Evolutionary conservation across 176 grass and related monocot species (phyloP).

Genomic region (Bothriochloa decipiens): DNA sequence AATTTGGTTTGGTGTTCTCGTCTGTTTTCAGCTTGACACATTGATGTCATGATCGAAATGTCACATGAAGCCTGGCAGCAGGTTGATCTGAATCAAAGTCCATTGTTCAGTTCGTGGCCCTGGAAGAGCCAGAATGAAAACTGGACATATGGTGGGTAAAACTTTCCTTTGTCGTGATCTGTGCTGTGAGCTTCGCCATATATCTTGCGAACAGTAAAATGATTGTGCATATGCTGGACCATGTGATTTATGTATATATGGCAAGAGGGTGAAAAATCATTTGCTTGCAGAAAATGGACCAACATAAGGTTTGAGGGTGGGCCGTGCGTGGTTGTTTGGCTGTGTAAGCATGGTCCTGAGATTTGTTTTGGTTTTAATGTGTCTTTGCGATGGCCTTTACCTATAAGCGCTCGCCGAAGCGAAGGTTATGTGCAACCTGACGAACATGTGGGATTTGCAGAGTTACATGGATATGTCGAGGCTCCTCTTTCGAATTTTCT

Average conservation of each 20-base stretch:
- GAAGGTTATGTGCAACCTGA: slow-evolving; percentile 34
- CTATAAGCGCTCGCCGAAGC: background rate
- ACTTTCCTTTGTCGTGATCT: slow-evolving; percentile 17
- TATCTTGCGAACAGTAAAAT: background rate
- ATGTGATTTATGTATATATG: slow-evolving; percentile 4
- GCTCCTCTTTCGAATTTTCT: background rate
- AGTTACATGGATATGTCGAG: background rate
- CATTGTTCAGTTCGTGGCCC: slow-evolving; percentile 14
- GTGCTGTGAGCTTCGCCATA: background rate
- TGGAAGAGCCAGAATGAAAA: background rate
- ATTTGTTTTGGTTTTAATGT: slow-evolving; percentile 26
- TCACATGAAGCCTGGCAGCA: slow-evolving; percentile 37
- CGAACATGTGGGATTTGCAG: slow-evolving; percentile 24
- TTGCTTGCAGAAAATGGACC: slow-evolving; percentile 55
- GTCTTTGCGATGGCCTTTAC: slow-evolving; percentile 32
- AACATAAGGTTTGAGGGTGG: slow-evolving; percentile 33
- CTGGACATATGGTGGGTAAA: background rate
- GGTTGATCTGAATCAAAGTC: slow-evolving; percentile 41
- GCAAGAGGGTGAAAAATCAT: slow-evolving; percentile 26
- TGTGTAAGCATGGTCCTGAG: slow-evolving; percentile 42
- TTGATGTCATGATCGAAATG: slow-evolving; percentile 37
- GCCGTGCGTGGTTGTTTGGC: background rate
- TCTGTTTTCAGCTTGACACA: slow-evolving; percentile 39
- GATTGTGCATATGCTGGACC: slow-evolving; percentile 20
- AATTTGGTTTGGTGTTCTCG: slow-evolving; percentile 16